These are phyloP conservation scores for Candida nemodendra DNA, from an alignment of 805 yeast genomes.

Conservation along the genomic window DNA sequence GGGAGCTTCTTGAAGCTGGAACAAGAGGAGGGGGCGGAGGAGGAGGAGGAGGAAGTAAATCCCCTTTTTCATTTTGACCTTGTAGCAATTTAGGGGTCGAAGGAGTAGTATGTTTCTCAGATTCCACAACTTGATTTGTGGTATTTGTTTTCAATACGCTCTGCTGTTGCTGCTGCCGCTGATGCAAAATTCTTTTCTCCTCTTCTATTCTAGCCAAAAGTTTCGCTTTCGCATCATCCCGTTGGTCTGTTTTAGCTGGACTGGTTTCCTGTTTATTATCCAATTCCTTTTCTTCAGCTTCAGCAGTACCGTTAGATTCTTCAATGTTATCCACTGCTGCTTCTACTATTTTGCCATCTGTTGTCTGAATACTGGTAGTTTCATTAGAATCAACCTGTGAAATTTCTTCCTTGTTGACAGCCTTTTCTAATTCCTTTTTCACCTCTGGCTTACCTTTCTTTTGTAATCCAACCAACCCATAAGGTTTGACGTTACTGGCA, in stretches of 20 bases:
- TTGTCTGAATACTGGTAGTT: background rate
- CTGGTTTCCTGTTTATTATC: background rate
- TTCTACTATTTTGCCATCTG: background rate
- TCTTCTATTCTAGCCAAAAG: slow-evolving; percentile 16
- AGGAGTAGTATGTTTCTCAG: background rate
- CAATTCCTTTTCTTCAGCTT: background rate
- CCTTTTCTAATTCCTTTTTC: background rate
- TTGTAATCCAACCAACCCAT: slow-evolving; percentile 30
- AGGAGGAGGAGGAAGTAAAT: slow-evolving; percentile 16
- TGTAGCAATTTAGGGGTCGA: background rate
- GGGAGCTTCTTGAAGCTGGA: background rate
- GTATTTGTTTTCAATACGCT: slow-evolving; percentile 3
- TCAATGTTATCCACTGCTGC: background rate
- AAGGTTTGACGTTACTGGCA: slow-evolving; percentile 22
- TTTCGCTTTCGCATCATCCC: slow-evolving; percentile 2
- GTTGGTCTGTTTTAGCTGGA: background rate
- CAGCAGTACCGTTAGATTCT: background rate
- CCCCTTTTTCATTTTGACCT: background rate
- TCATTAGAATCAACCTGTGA: slow-evolving; percentile 3
- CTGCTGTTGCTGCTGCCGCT: slow-evolving; percentile 10
- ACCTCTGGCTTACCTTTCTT: slow-evolving; percentile 14
- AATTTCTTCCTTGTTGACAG: background rate
- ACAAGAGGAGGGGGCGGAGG: slow-evolving; percentile 11
- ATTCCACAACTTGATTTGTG: background rate
- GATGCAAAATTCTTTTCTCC: slow-evolving; percentile 14